Evolutionary conservation across 345 rosid species (phyloP).

Genomic region (Pistacia integerrima): DNA sequence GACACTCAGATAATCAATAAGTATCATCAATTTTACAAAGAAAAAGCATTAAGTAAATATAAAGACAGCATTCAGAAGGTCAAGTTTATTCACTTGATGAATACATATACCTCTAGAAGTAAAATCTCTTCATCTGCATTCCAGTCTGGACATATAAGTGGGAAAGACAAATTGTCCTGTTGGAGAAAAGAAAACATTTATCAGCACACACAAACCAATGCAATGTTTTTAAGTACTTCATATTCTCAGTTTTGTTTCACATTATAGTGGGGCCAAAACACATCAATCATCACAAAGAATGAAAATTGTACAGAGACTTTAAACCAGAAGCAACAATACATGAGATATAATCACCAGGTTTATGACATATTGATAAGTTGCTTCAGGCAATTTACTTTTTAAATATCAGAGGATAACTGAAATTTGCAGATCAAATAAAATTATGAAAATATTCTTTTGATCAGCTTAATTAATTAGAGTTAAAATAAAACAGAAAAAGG

Average conservation of each 20-base stretch:
- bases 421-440: not conserved
- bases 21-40: conserved; percentile 6
- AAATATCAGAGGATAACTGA: not conserved
- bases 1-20: conserved; percentile 20
- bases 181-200: conserved; percentile 14
- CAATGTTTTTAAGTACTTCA: not conserved
- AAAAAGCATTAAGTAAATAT: not conserved
- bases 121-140: conserved; percentile 94
- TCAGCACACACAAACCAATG: not conserved
- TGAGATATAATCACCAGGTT: not conserved
- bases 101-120: conserved; percentile 76
- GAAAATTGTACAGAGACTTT: not conserved
- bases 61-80: not conserved
- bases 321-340: not conserved
- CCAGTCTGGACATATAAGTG: conserved; percentile 88
- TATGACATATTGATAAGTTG: not conserved
- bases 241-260: not conserved
- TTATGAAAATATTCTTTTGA: not conserved
- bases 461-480: not conserved
- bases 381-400: not conserved
- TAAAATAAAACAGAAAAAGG: not conserved
- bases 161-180: conserved; percentile 94
- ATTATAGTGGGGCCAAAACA: not conserved
- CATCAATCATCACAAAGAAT: not conserved
- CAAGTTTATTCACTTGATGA: not conserved